Evolutionary conservation across 2,329 filamentous ascomycete species (phyloP).

Genomic region (Xylaria sp.): DNA sequence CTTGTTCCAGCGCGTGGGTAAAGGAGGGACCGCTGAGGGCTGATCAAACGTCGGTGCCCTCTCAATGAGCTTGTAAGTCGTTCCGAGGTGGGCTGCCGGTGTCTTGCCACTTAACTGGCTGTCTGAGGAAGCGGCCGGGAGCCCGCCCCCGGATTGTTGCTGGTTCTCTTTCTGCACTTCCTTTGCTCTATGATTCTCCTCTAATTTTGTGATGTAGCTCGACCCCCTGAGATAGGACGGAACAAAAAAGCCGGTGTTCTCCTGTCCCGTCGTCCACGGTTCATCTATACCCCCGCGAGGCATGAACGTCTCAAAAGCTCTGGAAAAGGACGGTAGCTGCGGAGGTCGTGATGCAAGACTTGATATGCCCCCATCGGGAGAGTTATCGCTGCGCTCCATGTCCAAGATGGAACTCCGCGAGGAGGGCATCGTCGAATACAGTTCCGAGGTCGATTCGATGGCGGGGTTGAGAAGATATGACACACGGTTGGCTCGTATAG

Average conservation of each 20-base stretch:
- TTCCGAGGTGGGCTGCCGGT: constrained; percentile 73
- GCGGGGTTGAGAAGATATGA: constrained; percentile 65
- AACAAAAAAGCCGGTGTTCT: constrained; percentile 71
- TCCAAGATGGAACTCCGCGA: constrained; percentile 49
- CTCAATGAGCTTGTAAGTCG: constrained; percentile 87
- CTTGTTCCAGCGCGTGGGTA: constrained; percentile 86
- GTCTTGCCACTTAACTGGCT: constrained; percentile 65
- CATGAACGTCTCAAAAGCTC: constrained; percentile 63
- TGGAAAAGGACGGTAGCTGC: constrained; percentile 59
- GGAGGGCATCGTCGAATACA: constrained; percentile 44
- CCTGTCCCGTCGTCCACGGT: constrained; percentile 45
- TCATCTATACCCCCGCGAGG: constrained; percentile 40
- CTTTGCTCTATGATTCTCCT: constrained; percentile 74
- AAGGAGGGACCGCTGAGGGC: constrained; percentile 67
- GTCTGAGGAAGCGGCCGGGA: constrained; percentile 37
- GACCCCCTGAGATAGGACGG: constrained; percentile 86
- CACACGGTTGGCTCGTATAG: constrained; percentile 54
- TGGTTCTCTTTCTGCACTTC: constrained; percentile 61
- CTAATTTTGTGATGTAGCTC: constrained; percentile 79
- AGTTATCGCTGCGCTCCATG: constrained; percentile 45
- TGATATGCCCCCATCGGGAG: constrained; percentile 41
- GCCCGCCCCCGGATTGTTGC: constrained; percentile 50
- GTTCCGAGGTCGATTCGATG: constrained; percentile 51
- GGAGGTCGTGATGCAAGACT: constrained; percentile 44
- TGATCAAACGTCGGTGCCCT: constrained; percentile 70